Evolutionary conservation across 2,329 filamentous ascomycete genomes (phyloP), one percentile per base, ranked within the genome.

Genomic region (Rugonectria rugulosa): DNA sequence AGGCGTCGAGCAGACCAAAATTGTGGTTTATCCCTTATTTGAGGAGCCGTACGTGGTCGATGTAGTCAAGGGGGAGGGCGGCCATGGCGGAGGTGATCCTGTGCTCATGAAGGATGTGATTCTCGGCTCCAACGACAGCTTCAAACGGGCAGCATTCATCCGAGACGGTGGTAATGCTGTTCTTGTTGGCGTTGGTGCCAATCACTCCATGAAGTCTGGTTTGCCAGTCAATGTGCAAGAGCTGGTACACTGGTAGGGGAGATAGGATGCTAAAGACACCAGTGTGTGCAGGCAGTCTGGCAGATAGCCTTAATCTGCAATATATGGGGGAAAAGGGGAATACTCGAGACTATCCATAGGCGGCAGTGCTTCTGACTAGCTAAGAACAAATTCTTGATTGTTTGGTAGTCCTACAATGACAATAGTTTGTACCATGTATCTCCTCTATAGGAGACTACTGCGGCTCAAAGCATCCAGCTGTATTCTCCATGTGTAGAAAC

Each of bases 71-170:
- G 77, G 77, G 3, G 71, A 76, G 6, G 85, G 85, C 0, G 83
- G 82, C 0, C 84, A 88, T 59, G 85, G 85, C 1, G 84, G 85
- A 6, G 84, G 85, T 0, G 84, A 87, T 58, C 77, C 78, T 1
- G 78, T 86, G 1, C 9, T 66, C 20, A 63, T 87, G 51, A 65
- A 85, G 44, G 77, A 81, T 48, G 84, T 87, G 54, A 61, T 87
- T 5, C 81, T 87, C 61, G 83, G 83, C 0, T 75, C 79, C 59
- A 72, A 78, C 7, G 82, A 86, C 63, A 72, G 79, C 65, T 78
- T 79, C 75, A 62, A 63, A 68, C 73, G 83, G 3, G 83, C 83
- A 3, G 84, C 84, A 2, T 83, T 78, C 48, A 83, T 86, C 59
- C 63, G 86, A 3, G 83, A 87, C 57, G 84, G 84, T 0, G 83